Conservation (phyloP, 1,139 yeast species). For the Pichia norvegensis region DNA sequence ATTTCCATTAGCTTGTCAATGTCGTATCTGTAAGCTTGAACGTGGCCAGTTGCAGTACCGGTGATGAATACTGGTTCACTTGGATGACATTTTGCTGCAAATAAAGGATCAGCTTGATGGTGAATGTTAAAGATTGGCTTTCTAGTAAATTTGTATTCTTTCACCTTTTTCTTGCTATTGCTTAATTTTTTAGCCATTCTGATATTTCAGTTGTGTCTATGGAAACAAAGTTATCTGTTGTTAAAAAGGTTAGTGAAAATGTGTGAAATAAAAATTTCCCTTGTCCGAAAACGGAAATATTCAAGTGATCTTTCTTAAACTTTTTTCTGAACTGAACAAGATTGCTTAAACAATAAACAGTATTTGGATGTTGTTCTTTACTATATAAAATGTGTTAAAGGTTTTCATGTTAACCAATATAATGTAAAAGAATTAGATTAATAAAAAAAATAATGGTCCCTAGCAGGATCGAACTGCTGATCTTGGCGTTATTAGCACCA, state of each 20-base stretch:
- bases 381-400: too few relatives aligned
- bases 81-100: conserved; percentile 79
- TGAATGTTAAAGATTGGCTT: conserved; percentile 16
- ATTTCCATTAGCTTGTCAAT: conserved; percentile 35
- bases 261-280: not conserved
- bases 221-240: too few relatives aligned
- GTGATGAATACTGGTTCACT: conserved; percentile 52
- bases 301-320: too few relatives aligned
- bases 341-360: too few relatives aligned
- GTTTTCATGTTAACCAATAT: too few relatives aligned
- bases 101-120: conserved; percentile 45
- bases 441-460: conserved; percentile 43
- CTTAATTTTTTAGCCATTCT: conserved; percentile 6
- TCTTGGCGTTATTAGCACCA: conserved; percentile 71
- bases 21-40: conserved; percentile 51
- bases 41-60: conserved; percentile 77
- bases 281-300: not conserved
- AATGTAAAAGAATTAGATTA: too few relatives aligned
- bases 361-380: too few relatives aligned
- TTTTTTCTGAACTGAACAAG: too few relatives aligned
- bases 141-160: conserved; percentile 11
- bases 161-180: conserved; percentile 1
- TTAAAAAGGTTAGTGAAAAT: too few relatives aligned
- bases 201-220: too few relatives aligned
- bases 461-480: conserved; percentile 54